Conservation (phyloP, 768 basidiomycete genomes). For the Termitomyces heimii region DNA sequence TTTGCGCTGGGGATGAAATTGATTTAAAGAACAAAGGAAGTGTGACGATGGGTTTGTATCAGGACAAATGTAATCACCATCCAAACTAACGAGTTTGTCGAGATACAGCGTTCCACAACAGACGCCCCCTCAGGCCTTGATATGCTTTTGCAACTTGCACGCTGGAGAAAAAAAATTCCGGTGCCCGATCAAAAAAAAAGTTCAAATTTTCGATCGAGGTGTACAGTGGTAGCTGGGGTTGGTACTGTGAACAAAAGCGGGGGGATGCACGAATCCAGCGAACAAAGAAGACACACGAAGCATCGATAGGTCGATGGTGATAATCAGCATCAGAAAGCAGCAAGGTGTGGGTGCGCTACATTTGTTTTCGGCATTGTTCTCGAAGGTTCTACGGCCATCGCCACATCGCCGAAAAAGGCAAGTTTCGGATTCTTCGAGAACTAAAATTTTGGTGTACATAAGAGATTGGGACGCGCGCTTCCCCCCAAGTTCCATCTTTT, state of each 20-base stretch:
- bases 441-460: constrained; percentile 33
- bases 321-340: not conserved
- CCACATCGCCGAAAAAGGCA: constrained; percentile 32
- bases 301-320: not conserved
- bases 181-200: not conserved
- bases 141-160: not conserved
- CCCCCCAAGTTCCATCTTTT: constrained; percentile 19
- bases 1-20: too few relatives aligned
- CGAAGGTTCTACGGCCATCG: constrained; percentile 33
- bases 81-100: not conserved
- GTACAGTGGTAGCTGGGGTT: not conserved
- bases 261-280: not conserved
- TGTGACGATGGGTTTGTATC: not conserved
- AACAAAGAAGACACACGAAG: not conserved
- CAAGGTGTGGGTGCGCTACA: not conserved
- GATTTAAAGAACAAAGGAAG: not conserved
- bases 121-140: not conserved
- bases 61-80: not conserved
- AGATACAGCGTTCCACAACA: not conserved
- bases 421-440: constrained; percentile 47
- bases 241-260: not conserved
- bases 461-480: constrained; percentile 20
- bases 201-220: not conserved
- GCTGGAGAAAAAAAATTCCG: not conserved
- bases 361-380: constrained; percentile 22